Percentiles rank a stretch among this genome's conserved stretches.
Evolutionary conservation across 164 flowering plant species (phyloP).

Genomic region (Sedum album): DNA sequence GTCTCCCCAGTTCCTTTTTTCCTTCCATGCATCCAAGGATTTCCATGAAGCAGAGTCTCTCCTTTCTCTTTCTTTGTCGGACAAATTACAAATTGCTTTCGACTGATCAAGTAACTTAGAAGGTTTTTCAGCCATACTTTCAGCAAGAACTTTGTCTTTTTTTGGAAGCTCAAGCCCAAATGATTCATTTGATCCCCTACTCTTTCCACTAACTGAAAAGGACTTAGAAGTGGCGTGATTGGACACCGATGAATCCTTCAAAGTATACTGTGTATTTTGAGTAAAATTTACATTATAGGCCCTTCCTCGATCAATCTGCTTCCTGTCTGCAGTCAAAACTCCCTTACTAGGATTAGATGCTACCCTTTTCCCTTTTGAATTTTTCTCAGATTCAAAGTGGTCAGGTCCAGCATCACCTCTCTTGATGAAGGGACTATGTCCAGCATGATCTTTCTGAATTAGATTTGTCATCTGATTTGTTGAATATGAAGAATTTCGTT

Average conservation of each 20-base stretch:
- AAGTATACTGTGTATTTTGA: slow-evolving; percentile 18
- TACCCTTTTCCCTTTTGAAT: slow-evolving; percentile 35
- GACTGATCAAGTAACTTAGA: slow-evolving; percentile 29
- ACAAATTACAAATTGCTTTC: slow-evolving; percentile 26
- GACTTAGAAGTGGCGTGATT: slow-evolving; percentile 24
- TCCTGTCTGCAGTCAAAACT: slow-evolving; percentile 27
- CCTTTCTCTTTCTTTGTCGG: slow-evolving; percentile 67
- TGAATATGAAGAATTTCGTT: slow-evolving; percentile 37
- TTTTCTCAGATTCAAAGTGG: slow-evolving; percentile 23
- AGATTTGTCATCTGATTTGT: slow-evolving; percentile 17
- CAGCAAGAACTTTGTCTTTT: slow-evolving; percentile 36
- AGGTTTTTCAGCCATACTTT: slow-evolving; percentile 32
- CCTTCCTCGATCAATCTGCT: slow-evolving; percentile 30
- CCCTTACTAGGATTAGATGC: slow-evolving; percentile 24
- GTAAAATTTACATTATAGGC: slow-evolving; percentile 20
- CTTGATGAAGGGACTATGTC: slow-evolving; percentile 15
- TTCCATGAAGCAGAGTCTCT: slow-evolving; percentile 44
- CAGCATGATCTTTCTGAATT: slow-evolving; percentile 17
- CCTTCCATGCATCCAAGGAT: slow-evolving; percentile 92
- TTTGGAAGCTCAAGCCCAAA: slow-evolving; percentile 32
- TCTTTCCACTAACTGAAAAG: slow-evolving; percentile 29
- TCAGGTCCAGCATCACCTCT: slow-evolving; percentile 17
- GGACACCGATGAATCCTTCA: slow-evolving; percentile 20
- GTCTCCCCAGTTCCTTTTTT: slow-evolving; percentile 90
- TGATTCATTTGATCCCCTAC: slow-evolving; percentile 34